Evolutionary conservation across 345 rosid genomes (phyloP), one percentile per base, ranked within the genome.

Genomic region (Syzygium aqueum): DNA sequence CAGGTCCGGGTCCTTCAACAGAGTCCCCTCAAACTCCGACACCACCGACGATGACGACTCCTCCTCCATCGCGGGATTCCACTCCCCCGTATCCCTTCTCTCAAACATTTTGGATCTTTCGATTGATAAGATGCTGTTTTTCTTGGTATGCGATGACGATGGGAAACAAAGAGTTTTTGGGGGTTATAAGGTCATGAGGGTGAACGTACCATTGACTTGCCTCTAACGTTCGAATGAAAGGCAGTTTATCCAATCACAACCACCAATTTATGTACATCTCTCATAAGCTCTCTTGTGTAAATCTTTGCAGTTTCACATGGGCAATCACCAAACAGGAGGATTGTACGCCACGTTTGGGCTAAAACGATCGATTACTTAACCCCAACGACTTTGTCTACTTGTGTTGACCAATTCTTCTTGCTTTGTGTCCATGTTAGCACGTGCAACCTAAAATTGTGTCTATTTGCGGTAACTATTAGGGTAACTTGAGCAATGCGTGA

Each of bases 11-110:
- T 94, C 93, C 87, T 91, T 94, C 85, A 97, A 27, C 28, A 97
- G 92, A 73, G 94, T 89, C 56, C 99, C 99, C 90, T 97, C 99
- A 11, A 96, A 92, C 87, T 95, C 97, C 5, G 97, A 93, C 54
- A 94, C 95, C 84, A 96, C 94, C 1, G 96, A 93, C 85, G 37
- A 91, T 92, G 96, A 93, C 93, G 67, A 30, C 49, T 10, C 14
- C 9, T 54, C 57, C 43, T 11, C 11, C 85, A 13, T 51, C 30
- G 85, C 54, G 17, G 2, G 54, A 83, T 83, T 51, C 33, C 53
- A 1, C 54, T 13, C 37, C 43, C 54, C 12, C 53, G 21, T 28
- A 46, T 51, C 85, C 85, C 53, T 84, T 25, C 57, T 49, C 57
- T 84, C 85, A 50, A 84, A n/a, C 85, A 27, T 51, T 4, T 53